Evolutionary conservation across 2,329 filamentous ascomycete species (phyloP), one percentile per base, ranked within the genome.

Genomic region (Exophiala sideris): DNA sequence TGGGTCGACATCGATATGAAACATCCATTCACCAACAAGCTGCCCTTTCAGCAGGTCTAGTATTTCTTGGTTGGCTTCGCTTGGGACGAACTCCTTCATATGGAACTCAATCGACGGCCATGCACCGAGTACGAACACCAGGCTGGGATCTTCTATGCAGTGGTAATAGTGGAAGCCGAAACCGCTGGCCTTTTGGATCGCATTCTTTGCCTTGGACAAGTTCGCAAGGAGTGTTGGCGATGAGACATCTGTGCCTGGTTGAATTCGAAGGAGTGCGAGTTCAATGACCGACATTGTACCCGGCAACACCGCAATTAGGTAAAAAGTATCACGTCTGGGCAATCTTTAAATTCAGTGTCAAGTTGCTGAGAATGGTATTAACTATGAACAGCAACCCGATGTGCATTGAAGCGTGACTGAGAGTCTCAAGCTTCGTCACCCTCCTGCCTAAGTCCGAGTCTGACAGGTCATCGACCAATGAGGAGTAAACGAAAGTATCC

Each of bases 91-190:
- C 1, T 69, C 64, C 1, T 70, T 62, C 51, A 69, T 63, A 48
- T 79, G 76, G 48, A 71, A 67, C 1, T 64, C 64, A 2, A 74
- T 61, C 2, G 71, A 76, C 1, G 70, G 65, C 76, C 76, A 79
- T 54, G 69, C 70, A 7, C 75, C 76, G 6, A 79, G 46, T 10
- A 79, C 67, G 62, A 77, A 79, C 16, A 75, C 62, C 9, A 65
- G 62, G 0, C 65, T 60, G 0, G 73, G 70, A 54, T 79, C 71
- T 50, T 79, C 73, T n/a, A 72, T 42, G 47, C 78, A 74, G 18
- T 71, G 68, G 35, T 73, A 68, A 59, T 70, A 71, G 50, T 69
- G 65, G 40, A 76, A 74, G 0, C 64, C 56, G 20, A 69, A 66
- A 0, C 64, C 62, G 0, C 74, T 73, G 50, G 65, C 72, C 1